Evolutionary conservation across 2,329 filamentous ascomycete genomes (phyloP), one percentile per base, ranked within the genome.

Genomic region (Arthroderma sp.): DNA sequence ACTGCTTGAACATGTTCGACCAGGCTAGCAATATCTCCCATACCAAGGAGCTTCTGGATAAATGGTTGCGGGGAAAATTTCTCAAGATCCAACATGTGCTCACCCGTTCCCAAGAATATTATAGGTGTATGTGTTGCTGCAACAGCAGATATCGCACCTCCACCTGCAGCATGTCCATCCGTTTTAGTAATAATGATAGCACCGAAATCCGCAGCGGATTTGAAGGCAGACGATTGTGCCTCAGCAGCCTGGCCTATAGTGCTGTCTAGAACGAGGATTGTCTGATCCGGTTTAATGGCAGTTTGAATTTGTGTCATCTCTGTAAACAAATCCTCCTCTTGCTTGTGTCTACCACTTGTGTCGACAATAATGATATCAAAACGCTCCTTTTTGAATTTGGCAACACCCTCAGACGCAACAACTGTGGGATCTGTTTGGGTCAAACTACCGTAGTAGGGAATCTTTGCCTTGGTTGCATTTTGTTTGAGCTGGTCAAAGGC

Each of bases 101-200:
- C 91, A 58, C 91, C 91, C 0, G 91, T 98, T 63, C 91, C 91
- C 51, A 98, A 86, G 65, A 95, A 98, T 7, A 96, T 88, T 54
- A 98, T 98, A 2, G 91, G 91, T 0, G 91, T 96, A 55, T 89
- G 83, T 30, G 91, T 98, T 2, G 91, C 91, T 1, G 91, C 91
- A 46, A 98, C 91, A 6, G 91, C 91, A 3, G 89, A 96, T 46
- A 98, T 98, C 49, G 91, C 91, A 68, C 91, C 91, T 72, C 91
- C 91, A 56, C 91, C 91, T 39, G 85, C 85, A 1, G 91, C 91
- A 54, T 94, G 86, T 52, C 91, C 91, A 60, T 98, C 91, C 0
- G 89, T 96, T 71, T 98, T 98, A 43, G 91, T 98, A 60, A 98
- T 95, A 59, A 98, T 94, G 57, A 98, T 98, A 52, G 91, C 87